Evolutionary conservation across 306 rosid genomes (phyloP).

Genomic region (Trichosanthes cucumerina): DNA sequence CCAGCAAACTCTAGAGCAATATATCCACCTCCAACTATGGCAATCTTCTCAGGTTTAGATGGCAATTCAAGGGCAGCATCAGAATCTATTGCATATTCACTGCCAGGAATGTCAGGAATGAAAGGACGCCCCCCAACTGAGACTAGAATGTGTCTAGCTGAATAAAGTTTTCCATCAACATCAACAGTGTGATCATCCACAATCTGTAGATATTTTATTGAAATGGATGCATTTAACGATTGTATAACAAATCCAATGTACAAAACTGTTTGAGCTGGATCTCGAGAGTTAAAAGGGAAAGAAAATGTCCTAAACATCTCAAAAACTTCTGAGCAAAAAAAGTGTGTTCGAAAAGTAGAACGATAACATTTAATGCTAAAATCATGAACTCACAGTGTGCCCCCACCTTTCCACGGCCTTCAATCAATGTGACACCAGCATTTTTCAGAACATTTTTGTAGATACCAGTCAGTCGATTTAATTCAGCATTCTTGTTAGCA

Average conservation of each 20-base stretch:
- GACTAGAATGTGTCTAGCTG: constrained; percentile 76
- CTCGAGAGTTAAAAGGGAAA: background rate
- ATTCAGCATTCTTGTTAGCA: constrained; percentile 94
- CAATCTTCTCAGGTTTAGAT: constrained; percentile 76
- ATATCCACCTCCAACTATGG: constrained; percentile 97
- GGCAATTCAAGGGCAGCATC: constrained; percentile 97
- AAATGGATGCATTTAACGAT: constrained; percentile 16
- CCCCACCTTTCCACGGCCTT: constrained; percentile 92
- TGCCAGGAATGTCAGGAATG: constrained; percentile 90
- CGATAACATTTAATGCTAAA: background rate
- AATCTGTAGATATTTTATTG: constrained; percentile 31
- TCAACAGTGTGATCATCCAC: constrained; percentile 77
- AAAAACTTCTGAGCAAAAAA: background rate
- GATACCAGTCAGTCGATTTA: constrained; percentile 85
- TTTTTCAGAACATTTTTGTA: constrained; percentile 64
- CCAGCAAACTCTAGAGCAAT: constrained; percentile 98
- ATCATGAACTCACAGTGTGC: constrained; percentile 1
- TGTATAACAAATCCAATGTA: background rate
- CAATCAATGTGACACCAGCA: constrained; percentile 57
- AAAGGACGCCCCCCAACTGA: constrained; percentile 90
- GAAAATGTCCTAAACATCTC: background rate
- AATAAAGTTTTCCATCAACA: constrained; percentile 73
- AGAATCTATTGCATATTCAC: constrained; percentile 77
- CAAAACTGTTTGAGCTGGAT: background rate
- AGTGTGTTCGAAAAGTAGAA: background rate